phyloP scores from a whole-genome alignment of 2,329 filamentous ascomycete genomes.

The Mariannaea elegans region DNA sequence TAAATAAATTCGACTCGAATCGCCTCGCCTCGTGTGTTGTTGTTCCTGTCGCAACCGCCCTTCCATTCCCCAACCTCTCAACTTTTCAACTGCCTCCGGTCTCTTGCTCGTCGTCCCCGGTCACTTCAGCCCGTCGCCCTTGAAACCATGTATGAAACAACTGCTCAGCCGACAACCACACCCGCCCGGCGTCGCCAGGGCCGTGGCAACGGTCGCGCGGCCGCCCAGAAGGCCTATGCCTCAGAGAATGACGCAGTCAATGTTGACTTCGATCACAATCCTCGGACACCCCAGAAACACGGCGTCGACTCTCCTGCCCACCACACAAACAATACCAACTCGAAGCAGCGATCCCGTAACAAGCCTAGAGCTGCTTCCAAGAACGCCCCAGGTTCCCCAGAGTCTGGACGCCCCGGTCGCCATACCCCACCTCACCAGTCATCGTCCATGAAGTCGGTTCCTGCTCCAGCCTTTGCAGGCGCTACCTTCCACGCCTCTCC shows the following conservation, averaged over 20 bases:
- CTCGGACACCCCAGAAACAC: conserved; percentile 59
- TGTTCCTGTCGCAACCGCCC: conserved; percentile 25
- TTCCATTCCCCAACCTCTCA: conserved; percentile 15
- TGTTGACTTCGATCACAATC: conserved; percentile 44
- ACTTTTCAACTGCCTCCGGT: conserved; percentile 1
- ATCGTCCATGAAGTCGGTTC: conserved; percentile 54
- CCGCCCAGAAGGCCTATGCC: conserved; percentile 63
- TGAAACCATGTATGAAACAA: conserved; percentile 45
- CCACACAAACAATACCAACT: conserved; percentile 37
- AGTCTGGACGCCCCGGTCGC: conserved; percentile 50
- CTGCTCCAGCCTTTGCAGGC: conserved; percentile 79
- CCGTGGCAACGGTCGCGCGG: conserved; percentile 52
- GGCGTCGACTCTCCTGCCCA: conserved; percentile 47
- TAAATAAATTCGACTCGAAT: conserved; percentile 15
- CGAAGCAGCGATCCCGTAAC: conserved; percentile 44
- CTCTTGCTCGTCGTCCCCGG: conserved; percentile 6
- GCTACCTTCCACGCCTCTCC: conserved; percentile 96
- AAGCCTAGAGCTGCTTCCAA: conserved; percentile 44
- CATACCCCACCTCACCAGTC: conserved; percentile 55
- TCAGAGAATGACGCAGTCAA: conserved; percentile 62
- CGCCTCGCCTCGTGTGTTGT: conserved; percentile 4
- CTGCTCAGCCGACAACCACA: conserved; percentile 46
- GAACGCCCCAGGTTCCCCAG: conserved; percentile 51
- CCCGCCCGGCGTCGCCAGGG: conserved; percentile 49
- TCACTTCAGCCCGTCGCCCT: conserved; percentile 9